Evolutionary conservation across 495 filamentous ascomycete genomes (phyloP), one percentile per base, ranked within the genome.

Genomic region (Penicillium turbatum): DNA sequence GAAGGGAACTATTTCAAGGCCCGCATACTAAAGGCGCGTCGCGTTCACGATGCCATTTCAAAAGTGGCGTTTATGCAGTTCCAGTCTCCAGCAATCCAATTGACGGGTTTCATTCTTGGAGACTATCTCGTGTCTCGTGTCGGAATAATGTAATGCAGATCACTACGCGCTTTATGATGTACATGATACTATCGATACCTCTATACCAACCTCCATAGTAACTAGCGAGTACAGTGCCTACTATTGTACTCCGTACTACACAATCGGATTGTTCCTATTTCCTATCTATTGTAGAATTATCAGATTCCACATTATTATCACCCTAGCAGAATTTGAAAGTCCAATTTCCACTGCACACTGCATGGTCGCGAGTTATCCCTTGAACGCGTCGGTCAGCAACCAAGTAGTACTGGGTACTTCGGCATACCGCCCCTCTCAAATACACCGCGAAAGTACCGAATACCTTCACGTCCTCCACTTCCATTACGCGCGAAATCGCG

Each of bases 41-140:
- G 62, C 59, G 61, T 61, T 51, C 42, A 56, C 48, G 61, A 60
- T 63, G 21, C 46, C 51, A 51, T 41, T 44, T 36, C 32, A 10
- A 36, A 24, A 12, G 60, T 60, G 60, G 60, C 60, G 60, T 49
- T 62, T 44, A 56, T 59, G 51, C 56, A 49, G 45, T 19, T 13
- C 32, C 56, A 49, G 45, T 19, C 11, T 24, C 29, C 31, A 38
- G 39, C 34, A 63, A 60, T 60, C 27, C 50, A 43, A 54, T 63
- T 56, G 38, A 29, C 26, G 37, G 37, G 37, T 43, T 44, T 30
- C 46, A 44, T 56, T 45, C 47, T 45, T 44, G 5, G 39, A 39
- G 21, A 24, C 21, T 24, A 2, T 2, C 21, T n/a, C 17, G 36
- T 39, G 37, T 39, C 37, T 42, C 7, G 35, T 37, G 35, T 17